Conservation (phyloP, 1,139 yeast species). For the Sugiyamaella paludigena region DNA sequence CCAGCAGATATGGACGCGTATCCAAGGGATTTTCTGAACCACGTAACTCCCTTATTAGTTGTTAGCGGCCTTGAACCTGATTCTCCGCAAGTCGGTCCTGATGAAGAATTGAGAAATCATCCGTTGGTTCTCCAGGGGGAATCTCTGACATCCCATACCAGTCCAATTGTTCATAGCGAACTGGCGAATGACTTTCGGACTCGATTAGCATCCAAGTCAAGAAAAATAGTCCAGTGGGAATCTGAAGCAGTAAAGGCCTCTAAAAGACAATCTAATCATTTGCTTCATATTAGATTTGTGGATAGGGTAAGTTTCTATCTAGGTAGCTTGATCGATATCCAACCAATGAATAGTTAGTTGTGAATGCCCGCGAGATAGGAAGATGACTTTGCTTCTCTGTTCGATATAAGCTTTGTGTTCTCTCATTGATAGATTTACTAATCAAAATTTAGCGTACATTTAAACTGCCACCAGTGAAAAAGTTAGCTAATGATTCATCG, state of each 20-base stretch:
- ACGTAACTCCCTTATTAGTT: conserved; percentile 30
- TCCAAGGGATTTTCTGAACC: conserved; percentile 27
- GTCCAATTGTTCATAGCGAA: conserved; percentile 14
- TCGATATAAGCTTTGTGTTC: no score
- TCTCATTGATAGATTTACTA: no score
- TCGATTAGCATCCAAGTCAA: conserved; percentile 23
- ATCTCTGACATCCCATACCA: conserved; percentile 19
- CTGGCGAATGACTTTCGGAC: conserved; percentile 22
- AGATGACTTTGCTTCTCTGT: no score
- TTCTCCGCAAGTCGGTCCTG: conserved; percentile 1
- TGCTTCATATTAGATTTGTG: conserved; percentile 28
- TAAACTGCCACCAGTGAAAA: conserved; percentile 14
- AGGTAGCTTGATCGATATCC: no score
- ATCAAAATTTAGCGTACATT: background rate
- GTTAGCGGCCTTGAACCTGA: conserved; percentile 30
- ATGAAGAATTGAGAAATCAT: conserved; percentile 18
- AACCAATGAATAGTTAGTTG: no score
- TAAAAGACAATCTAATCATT: conserved; percentile 21
- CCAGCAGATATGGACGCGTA: conserved; percentile 23
- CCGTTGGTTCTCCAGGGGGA: conserved; percentile 25
- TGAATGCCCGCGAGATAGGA: no score
- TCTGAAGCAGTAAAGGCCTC: conserved; percentile 24
- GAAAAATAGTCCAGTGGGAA: conserved; percentile 21
- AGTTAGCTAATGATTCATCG: background rate
- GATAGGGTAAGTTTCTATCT: conserved; percentile 15